Conservation (phyloP, 2,329 filamentous ascomycete species). For the Beauveria sp. region DNA sequence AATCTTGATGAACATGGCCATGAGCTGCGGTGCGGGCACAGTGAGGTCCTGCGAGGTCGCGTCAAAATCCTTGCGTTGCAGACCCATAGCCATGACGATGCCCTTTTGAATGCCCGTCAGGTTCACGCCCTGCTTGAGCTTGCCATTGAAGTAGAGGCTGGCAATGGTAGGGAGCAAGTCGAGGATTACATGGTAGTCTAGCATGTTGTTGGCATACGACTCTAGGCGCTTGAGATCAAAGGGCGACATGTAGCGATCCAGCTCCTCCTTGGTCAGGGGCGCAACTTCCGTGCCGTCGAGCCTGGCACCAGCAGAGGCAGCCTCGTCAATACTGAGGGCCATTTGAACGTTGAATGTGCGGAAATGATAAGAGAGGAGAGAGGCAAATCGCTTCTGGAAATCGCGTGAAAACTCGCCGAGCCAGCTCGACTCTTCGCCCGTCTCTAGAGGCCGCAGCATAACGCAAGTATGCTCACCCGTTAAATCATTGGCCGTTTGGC, state of each 20-base stretch:
- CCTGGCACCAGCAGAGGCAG: conserved; percentile 64
- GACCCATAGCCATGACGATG: conserved; percentile 80
- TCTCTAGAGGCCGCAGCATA: conserved; percentile 78
- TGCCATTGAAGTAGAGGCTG: conserved; percentile 75
- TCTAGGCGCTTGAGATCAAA: conserved; percentile 94
- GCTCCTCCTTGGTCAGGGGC: conserved; percentile 62
- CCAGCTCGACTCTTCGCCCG: conserved; percentile 67
- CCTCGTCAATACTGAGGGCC: conserved; percentile 82
- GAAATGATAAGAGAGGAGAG: conserved; percentile 88
- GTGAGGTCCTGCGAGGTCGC: conserved; percentile 70
- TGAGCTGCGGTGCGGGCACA: conserved; percentile 66
- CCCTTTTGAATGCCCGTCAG: conserved; percentile 78
- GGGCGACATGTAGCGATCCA: conserved; percentile 74
- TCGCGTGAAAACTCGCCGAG: conserved; percentile 84
- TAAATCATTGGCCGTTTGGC: conserved; percentile 91
- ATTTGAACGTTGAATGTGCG: conserved; percentile 68
- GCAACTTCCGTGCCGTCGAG: conserved; percentile 45
- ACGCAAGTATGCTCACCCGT: conserved; percentile 97
- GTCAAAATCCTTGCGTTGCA: conserved; percentile 85
- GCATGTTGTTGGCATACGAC: conserved; percentile 91
- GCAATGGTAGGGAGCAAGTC: conserved; percentile 84
- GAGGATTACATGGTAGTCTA: conserved; percentile 95
- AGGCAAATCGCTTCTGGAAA: conserved; percentile 90
- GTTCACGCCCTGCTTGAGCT: conserved; percentile 57
- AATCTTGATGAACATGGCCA: conserved; percentile 97